Conservation (phyloP, 768 basidiomycete genomes). For the Kwoniella mangroviensis region DNA sequence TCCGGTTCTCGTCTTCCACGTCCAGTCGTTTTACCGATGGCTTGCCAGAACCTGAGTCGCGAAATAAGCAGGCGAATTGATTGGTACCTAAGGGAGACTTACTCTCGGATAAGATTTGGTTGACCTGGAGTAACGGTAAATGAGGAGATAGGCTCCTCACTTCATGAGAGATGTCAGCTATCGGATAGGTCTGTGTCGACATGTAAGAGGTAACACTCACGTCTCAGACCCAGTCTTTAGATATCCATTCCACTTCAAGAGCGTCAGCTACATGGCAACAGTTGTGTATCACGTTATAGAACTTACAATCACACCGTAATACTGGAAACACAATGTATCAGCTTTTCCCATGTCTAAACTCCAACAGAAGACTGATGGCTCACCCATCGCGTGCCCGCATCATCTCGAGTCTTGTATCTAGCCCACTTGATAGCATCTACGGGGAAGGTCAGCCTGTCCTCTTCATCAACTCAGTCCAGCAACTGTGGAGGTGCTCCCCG, state of each 20-base stretch:
- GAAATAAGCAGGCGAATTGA: neutral
- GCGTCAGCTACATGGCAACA: neutral
- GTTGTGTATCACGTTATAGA: neutral
- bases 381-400: constrained; percentile 24
- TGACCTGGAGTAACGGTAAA: constrained; percentile 3
- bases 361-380: too few relatives aligned
- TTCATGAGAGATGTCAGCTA: neutral
- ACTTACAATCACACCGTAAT: constrained; percentile 43
- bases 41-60: constrained; percentile 36
- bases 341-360: neutral
- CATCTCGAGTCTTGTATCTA: constrained; percentile 27
- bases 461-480: neutral
- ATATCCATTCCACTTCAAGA: constrained; percentile 38
- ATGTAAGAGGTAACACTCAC: constrained; percentile 11
- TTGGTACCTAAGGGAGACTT: neutral
- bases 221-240: constrained; percentile 39
- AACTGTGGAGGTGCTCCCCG: neutral
- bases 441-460: neutral
- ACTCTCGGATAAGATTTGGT: constrained; percentile 18
- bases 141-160: constrained; percentile 15
- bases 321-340: constrained; percentile 14
- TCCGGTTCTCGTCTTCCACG: constrained; percentile 24
- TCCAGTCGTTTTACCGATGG: constrained; percentile 6
- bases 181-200: neutral
- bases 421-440: constrained; percentile 44